Percentiles rank a stretch among this genome's conserved stretches.
phyloP scores from a whole-genome alignment of 164 flowering plant species.

The Chimonanthus salicifolius region DNA sequence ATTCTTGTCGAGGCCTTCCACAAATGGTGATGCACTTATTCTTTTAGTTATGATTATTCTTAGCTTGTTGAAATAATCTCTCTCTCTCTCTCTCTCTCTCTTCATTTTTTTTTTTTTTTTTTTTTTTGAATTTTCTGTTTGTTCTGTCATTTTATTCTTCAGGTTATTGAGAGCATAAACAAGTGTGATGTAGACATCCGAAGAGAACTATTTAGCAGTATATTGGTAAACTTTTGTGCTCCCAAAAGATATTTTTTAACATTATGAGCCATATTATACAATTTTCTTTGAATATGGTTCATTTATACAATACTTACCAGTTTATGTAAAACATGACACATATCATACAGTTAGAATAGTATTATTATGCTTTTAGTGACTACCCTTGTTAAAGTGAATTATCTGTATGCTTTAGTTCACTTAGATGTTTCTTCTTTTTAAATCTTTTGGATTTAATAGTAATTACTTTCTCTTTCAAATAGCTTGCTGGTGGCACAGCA shows the following conservation, averaged over 20 bases:
- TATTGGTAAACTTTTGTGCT: conserved; percentile 52
- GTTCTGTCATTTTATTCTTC: conserved; percentile 8
- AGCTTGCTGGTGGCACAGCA: conserved; percentile 98
- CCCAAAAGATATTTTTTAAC: no score
- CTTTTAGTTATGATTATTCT: conserved; percentile 3
- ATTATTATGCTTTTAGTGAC: background rate
- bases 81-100: background rate
- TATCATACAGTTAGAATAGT: no score
- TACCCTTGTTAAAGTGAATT: background rate
- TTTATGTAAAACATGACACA: background rate
- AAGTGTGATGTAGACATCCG: conserved; percentile 96
- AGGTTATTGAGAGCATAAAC: conserved; percentile 93
- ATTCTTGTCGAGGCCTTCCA: conserved; percentile 72
- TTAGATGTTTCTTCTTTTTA: background rate
- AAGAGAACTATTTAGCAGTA: conserved; percentile 82
- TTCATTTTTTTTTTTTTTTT: background rate
- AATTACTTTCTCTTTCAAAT: conserved; percentile 12
- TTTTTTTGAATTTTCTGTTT: conserved; percentile 1
- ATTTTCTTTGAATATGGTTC: background rate
- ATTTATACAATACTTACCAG: background rate
- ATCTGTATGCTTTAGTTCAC: background rate
- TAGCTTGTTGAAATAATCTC: background rate
- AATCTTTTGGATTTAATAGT: background rate
- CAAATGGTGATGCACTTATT: conserved; percentile 58
- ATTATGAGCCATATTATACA: background rate